Evolutionary conservation across 345 rosid species (phyloP).

Genomic region (Noccaea bulbosa): DNA sequence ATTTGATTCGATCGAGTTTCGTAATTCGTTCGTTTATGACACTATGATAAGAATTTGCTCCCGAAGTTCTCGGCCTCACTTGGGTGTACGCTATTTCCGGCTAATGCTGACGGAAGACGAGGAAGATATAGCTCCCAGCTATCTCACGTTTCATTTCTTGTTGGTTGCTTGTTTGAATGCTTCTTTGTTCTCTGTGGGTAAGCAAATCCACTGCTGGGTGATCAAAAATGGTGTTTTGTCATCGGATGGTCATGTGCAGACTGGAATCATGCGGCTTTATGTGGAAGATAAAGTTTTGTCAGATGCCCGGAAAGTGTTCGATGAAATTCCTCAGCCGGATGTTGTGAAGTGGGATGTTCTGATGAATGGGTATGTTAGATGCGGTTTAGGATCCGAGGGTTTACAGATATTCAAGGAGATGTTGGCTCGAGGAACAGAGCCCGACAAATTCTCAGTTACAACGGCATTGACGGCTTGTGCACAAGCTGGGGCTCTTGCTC

Average conservation of each 20-base stretch:
- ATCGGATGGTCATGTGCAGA: slow-evolving; percentile 59
- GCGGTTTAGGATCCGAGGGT: slow-evolving; percentile 45
- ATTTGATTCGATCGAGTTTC: slow-evolving; percentile 42
- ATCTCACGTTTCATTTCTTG: slow-evolving; percentile 55
- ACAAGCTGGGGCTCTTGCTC: slow-evolving; percentile 53
- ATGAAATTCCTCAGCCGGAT: slow-evolving; percentile 58
- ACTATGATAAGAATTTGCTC: slow-evolving; percentile 59
- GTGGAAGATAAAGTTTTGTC: slow-evolving; percentile 28
- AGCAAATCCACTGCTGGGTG: slow-evolving; percentile 55
- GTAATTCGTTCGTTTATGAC: slow-evolving; percentile 50
- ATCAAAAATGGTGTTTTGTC: slow-evolving; percentile 49
- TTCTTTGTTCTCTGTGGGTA: slow-evolving; percentile 37
- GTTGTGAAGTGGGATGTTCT: slow-evolving; percentile 62
- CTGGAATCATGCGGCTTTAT: slow-evolving; percentile 48
- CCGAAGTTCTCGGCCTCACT: slow-evolving; percentile 44
- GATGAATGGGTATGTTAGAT: slow-evolving; percentile 52
- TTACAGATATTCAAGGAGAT: slow-evolving; percentile 51
- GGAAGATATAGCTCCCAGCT: slow-evolving; percentile 41
- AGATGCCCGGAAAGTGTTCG: slow-evolving; percentile 57
- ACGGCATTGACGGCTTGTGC: slow-evolving; percentile 62
- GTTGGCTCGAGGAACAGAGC: slow-evolving; percentile 54
- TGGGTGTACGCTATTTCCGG: slow-evolving; percentile 49
- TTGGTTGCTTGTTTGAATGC: slow-evolving; percentile 49
- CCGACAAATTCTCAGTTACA: slow-evolving; percentile 56
- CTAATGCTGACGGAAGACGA: slow-evolving; percentile 44